Evolutionary conservation across 1,284 basidiomycete genomes (phyloP).

Genomic region (Neonothopanus nambi): DNA sequence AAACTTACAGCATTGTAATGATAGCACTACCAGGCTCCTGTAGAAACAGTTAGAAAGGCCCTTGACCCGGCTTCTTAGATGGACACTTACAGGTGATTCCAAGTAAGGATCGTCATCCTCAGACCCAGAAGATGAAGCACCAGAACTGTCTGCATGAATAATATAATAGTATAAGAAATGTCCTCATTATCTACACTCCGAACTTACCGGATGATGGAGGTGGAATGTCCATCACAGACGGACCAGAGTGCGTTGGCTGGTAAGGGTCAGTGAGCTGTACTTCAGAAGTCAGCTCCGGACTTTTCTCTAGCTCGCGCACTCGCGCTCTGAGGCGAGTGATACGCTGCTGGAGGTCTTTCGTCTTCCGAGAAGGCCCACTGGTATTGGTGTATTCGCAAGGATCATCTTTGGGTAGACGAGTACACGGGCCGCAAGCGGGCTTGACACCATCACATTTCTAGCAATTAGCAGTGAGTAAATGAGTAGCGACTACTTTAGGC

Average conservation of each 20-base stretch:
- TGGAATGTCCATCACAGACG: too few relatives aligned
- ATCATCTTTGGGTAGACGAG: constrained; percentile 13
- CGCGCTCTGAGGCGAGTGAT: constrained; percentile 18
- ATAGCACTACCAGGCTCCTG: constrained; percentile 10
- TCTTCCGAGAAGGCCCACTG: constrained; percentile 10
- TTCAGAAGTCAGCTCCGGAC: background rate
- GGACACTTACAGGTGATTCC: constrained; percentile 13
- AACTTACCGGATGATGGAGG: background rate
- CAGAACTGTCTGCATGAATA: background rate
- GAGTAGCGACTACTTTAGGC: background rate
- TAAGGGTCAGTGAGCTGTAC: background rate
- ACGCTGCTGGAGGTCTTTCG: constrained; percentile 12
- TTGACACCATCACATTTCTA: constrained; percentile 22
- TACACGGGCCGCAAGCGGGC: constrained; percentile 21
- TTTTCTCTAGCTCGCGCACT: constrained; percentile 18
- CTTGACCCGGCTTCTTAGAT: constrained; percentile 7
- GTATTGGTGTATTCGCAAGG: constrained; percentile 19
- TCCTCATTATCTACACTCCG: background rate
- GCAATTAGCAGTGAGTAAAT: background rate
- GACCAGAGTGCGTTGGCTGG: background rate
- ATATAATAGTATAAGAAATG: background rate
- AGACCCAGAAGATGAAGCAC: background rate
- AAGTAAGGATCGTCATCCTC: constrained; percentile 2
- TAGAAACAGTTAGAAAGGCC: constrained; percentile 8
- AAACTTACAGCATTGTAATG: constrained; percentile 7